A percentile compares a stretch with the other conserved stretches of the same genome.
Conservation (phyloP, 352 stramenopile species). For the Globisporangium irregulare region DNA sequence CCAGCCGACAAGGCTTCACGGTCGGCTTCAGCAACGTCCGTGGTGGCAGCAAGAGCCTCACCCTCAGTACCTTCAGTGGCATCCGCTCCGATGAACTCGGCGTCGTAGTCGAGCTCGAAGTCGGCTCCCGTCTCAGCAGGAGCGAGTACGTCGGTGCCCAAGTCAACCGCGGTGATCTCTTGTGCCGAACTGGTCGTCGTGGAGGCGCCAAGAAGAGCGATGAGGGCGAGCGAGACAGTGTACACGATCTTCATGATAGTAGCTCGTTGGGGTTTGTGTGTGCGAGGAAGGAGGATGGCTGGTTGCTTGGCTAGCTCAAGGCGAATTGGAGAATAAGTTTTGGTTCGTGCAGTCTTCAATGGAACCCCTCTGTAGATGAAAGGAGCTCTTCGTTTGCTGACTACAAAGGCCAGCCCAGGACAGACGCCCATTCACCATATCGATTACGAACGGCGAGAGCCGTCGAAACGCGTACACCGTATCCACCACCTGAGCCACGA, state of each 20-base stretch:
- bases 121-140: neutral
- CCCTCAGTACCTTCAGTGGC: neutral
- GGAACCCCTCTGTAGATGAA: neutral
- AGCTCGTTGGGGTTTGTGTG: neutral
- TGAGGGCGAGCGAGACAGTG: constrained; percentile 8
- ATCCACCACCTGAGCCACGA: neutral
- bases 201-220: constrained; percentile 8
- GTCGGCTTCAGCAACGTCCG: neutral
- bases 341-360: neutral
- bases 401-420: neutral
- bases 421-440: neutral
- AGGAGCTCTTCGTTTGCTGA: neutral
- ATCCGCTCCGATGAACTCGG: neutral
- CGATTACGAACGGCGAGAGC: neutral
- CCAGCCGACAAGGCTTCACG: neutral
- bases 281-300: neutral
- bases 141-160: neutral
- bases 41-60: neutral
- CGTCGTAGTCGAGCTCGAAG: neutral
- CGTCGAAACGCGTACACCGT: neutral
- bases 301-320: neutral
- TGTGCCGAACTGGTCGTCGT: neutral
- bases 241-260: constrained; percentile 9
- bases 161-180: constrained; percentile 1
- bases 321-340: constrained; percentile 1